Evolutionary conservation across 768 basidiomycete genomes (phyloP), one percentile per base, ranked within the genome.

Genomic region (Punctularia strigosozonata): DNA sequence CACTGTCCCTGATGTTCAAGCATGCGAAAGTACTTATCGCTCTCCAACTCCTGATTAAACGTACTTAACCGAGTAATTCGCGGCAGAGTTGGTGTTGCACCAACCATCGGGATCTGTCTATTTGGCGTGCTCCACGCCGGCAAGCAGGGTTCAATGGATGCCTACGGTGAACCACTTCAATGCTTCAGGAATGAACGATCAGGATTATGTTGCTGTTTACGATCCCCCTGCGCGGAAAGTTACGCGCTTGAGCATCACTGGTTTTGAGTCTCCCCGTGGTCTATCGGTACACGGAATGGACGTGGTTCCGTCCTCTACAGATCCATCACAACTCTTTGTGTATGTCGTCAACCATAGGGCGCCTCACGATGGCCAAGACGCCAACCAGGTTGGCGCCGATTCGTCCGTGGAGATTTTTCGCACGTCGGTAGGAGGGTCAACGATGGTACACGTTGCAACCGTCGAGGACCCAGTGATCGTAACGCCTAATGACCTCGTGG

Each of bases 401-500:
- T 81, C 80, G 1, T 69, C 64, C 38, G 59, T 87, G 18, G 83
- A 87, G 51, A 64, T 87, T 17, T 84, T 85, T 52, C 69, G 66
- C 48, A 77, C 73, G 1, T 55, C 44, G 0, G 44, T 69, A 2
- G 70, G 71, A 10, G 58, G 64, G 38, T 49, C 55, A 18, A 59
- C 50, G 2, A 46, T 83, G 36, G 61, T 54, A 4, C 72, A 82
- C 48, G 52, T 84, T 19, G 63, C 55, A 43, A 84, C 84, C 4
- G 57, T 84, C 15, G 56, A 66, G 25, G 67, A 78, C 50, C 60
- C 67, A 5, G 53, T 71, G 8, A 64, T 86, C 18, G 28, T 68
- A 8, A 73, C 79, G 4, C 84, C 84, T 2, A 86, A 85, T 49
- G 83, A 84, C 49, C 39, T 86, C 12, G 69, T 75, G n/a, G 81